Percentiles rank a stretch among this genome's conserved stretches.
phyloP scores from a whole-genome alignment of 2,329 filamentous ascomycete genomes.

The Neofusicoccum umdonicola region DNA sequence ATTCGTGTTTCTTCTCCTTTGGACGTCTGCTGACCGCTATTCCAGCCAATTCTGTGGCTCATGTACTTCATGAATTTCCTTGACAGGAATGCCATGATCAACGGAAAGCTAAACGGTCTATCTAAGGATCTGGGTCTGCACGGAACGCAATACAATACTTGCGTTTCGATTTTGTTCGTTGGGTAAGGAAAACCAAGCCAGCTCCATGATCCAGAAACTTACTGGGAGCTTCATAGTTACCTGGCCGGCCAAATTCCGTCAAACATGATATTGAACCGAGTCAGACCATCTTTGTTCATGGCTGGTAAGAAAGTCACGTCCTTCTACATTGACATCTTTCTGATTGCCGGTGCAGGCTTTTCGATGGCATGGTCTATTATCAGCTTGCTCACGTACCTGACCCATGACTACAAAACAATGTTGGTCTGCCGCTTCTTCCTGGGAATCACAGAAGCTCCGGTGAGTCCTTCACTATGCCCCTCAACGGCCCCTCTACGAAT shows the following conservation, averaged over 20 bases:
- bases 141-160: conserved; percentile 39
- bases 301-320: not conserved
- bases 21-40: not conserved
- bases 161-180: conserved; percentile 58
- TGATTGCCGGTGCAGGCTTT: not conserved
- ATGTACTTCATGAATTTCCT: conserved; percentile 40
- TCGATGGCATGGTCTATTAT: conserved; percentile 34
- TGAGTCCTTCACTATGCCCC: not conserved
- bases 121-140: conserved; percentile 46
- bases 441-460: not conserved
- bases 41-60: conserved; percentile 37
- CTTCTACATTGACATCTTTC: not conserved
- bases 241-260: not conserved
- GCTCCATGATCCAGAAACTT: conserved; percentile 59
- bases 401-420: conserved; percentile 2
- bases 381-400: conserved; percentile 2
- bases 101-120: conserved; percentile 62
- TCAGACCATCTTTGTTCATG: not conserved
- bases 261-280: conserved; percentile 23
- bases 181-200: conserved; percentile 33
- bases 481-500: not conserved
- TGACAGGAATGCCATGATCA: conserved; percentile 64
- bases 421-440: not conserved
- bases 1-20: too few relatives aligned
- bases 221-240: conserved; percentile 27